phyloP scores from a whole-genome alignment of 164 flowering plant species.

The Dillenia suffruticosa region DNA sequence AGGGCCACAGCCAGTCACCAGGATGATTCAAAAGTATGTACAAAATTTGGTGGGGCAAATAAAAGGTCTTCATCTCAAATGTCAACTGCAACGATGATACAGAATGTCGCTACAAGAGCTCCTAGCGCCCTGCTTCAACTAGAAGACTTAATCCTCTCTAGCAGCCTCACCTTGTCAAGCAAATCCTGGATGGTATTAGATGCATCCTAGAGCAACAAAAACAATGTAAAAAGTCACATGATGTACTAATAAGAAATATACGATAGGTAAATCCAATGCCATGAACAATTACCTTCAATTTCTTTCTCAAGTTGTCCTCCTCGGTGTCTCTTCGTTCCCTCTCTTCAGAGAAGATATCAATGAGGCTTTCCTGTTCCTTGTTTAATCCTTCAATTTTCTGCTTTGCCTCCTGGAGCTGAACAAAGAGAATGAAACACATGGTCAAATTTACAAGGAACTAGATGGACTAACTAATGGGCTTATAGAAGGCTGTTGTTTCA shows the following conservation, averaged over 20 bases:
- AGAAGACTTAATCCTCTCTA: constrained; percentile 36
- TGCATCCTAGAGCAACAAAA: constrained; percentile 31
- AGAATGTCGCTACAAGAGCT: too few species aligned
- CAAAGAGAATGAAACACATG: not conserved
- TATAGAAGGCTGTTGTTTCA: too few species aligned
- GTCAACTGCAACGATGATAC: too few species aligned
- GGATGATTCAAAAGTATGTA: too few species aligned
- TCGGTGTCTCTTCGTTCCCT: constrained; percentile 61
- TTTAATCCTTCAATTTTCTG: constrained; percentile 48
- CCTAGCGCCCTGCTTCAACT: not conserved
- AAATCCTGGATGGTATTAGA: constrained; percentile 42
- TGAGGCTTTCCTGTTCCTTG: constrained; percentile 70
- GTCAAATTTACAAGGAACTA: too few species aligned
- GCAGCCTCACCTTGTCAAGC: constrained; percentile 31
- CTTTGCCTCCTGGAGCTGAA: constrained; percentile 44
- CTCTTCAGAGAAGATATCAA: constrained; percentile 71
- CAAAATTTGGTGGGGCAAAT: too few species aligned
- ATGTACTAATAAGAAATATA: not conserved
- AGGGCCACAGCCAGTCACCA: too few species aligned
- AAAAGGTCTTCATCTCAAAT: too few species aligned
- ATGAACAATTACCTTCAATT: constrained; percentile 47
- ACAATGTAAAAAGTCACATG: not conserved
- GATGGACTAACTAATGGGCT: too few species aligned
- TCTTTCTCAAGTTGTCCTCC: constrained; percentile 57
- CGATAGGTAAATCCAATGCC: not conserved